Percentiles rank a stretch among this genome's conserved stretches.
phyloP scores from a whole-genome alignment of 108 stramenopile species.

The Nitzschia putrida region DNA sequence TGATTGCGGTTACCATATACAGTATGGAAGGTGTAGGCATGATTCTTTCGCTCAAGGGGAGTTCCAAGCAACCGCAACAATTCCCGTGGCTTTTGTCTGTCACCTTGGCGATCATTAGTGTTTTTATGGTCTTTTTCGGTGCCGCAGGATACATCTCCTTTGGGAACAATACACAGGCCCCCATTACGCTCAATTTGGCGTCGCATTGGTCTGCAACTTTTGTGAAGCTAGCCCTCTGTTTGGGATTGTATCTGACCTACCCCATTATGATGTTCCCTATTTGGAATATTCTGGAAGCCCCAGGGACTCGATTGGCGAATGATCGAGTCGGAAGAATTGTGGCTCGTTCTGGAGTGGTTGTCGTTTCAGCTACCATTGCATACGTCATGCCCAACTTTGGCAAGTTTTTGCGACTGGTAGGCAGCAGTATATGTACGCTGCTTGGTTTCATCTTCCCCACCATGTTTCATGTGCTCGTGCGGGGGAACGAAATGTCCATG shows the following conservation, averaged over 20 bases:
- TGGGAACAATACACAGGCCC: constrained; percentile 56
- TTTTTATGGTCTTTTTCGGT: constrained; percentile 76
- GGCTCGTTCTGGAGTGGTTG: constrained; percentile 49
- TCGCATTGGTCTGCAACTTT: constrained; percentile 48
- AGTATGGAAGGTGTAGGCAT: constrained; percentile 79
- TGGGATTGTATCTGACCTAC: constrained; percentile 76
- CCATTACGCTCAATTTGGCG: constrained; percentile 71
- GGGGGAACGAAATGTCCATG: constrained; percentile 47
- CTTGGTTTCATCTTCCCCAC: constrained; percentile 74
- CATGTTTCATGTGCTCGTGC: constrained; percentile 64
- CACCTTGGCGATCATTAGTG: constrained; percentile 52
- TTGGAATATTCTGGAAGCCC: constrained; percentile 52
- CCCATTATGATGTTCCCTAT: constrained; percentile 87
- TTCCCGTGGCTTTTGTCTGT: constrained; percentile 54
- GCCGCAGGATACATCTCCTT: constrained; percentile 65
- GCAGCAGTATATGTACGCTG: constrained; percentile 70
- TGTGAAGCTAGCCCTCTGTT: constrained; percentile 71
- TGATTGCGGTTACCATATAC: constrained; percentile 67
- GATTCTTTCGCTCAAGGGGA: constrained; percentile 61
- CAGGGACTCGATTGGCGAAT: constrained; percentile 30
- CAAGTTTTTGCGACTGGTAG: constrained; percentile 68
- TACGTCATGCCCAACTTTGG: constrained; percentile 73
- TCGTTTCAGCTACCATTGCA: constrained; percentile 59
- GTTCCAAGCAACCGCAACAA: constrained; percentile 37
- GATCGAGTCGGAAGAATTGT: constrained; percentile 13